These are phyloP conservation scores for Fusarium sp. DNA, from an alignment of 2,329 filamentous ascomycete genomes.

Conservation along the genomic window DNA sequence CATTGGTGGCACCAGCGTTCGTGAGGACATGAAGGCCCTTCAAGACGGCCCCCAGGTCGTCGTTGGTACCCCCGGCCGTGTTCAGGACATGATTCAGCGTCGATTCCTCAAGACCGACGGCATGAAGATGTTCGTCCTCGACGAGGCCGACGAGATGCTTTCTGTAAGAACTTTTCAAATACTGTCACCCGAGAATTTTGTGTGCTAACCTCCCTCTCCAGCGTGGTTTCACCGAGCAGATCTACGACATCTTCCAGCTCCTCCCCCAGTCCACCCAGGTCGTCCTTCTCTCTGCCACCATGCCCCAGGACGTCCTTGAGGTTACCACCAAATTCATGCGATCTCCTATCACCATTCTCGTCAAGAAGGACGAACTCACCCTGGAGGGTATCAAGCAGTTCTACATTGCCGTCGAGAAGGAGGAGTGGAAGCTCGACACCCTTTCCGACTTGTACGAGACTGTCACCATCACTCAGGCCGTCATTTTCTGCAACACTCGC, in stretches of 20 bases:
- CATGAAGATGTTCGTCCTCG: conserved; percentile 99
- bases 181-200: background rate
- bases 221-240: conserved; percentile 99
- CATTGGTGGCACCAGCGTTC: conserved; percentile 98
- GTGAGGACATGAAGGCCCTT: conserved; percentile 98
- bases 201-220: conserved; percentile 60
- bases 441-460: conserved; percentile 99
- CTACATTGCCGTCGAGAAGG: conserved; percentile 99
- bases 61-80: conserved; percentile 97
- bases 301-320: conserved; percentile 99
- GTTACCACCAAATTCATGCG: conserved; percentile 99
- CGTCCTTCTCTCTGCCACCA: conserved; percentile 96
- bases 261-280: conserved; percentile 98
- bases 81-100: conserved; percentile 99
- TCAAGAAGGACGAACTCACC: conserved; percentile 99
- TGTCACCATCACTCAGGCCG: conserved; percentile 98
- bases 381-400: conserved; percentile 99
- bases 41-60: conserved; percentile 97
- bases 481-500: conserved; percentile 99
- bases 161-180: conserved; percentile 71
- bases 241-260: conserved; percentile 99
- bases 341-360: conserved; percentile 97
- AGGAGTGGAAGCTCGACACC: conserved; percentile 99
- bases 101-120: conserved; percentile 95
- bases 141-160: conserved; percentile 99